A percentile compares a stretch with the other conserved stretches of the same genome.
Evolutionary conservation across 2,329 filamentous ascomycete species (phyloP).

Genomic region (Calonectria pseudoturangicola): DNA sequence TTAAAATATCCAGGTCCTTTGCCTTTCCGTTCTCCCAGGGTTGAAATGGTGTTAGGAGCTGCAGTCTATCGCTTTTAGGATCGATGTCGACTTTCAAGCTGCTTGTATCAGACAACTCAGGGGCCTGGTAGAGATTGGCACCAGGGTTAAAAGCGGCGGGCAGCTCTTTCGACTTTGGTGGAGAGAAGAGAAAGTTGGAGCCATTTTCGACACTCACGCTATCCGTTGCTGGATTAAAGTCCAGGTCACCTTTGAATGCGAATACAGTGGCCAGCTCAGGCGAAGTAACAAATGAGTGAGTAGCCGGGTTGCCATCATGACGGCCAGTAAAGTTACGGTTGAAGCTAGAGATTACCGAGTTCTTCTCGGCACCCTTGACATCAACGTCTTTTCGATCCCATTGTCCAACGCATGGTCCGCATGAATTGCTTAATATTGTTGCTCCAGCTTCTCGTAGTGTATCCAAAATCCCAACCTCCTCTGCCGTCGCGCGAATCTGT

Average conservation of each 20-base stretch:
- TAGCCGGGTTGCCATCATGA: conserved; percentile 63
- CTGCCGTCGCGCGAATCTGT: conserved; percentile 57
- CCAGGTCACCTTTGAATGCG: conserved; percentile 62
- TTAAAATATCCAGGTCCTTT: conserved; percentile 52
- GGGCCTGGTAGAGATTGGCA: conserved; percentile 53
- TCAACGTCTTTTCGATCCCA: conserved; percentile 60
- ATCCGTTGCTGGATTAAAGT: conserved; percentile 54
- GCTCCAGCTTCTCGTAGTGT: conserved; percentile 55
- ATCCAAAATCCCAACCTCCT: conserved; percentile 55
- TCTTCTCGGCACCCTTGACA: conserved; percentile 50
- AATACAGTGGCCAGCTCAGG: conserved; percentile 67
- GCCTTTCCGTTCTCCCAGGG: conserved; percentile 54
- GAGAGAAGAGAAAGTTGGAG: conserved; percentile 52
- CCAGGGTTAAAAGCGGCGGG: conserved; percentile 52
- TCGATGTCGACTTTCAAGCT: conserved; percentile 54
- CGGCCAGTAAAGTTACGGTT: conserved; percentile 62
- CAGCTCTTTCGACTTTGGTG: conserved; percentile 54
- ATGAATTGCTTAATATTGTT: conserved; percentile 58
- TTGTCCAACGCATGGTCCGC: conserved; percentile 60
- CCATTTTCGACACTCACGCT: neutral
- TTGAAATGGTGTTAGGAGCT: conserved; percentile 54
- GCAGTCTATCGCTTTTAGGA: conserved; percentile 55
- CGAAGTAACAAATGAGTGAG: conserved; percentile 69
- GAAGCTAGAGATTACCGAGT: conserved; percentile 60
- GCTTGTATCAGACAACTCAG: conserved; percentile 43